phyloP scores from a whole-genome alignment of 2,329 filamentous ascomycete genomes.

The Dendrostoma leiphaemia region DNA sequence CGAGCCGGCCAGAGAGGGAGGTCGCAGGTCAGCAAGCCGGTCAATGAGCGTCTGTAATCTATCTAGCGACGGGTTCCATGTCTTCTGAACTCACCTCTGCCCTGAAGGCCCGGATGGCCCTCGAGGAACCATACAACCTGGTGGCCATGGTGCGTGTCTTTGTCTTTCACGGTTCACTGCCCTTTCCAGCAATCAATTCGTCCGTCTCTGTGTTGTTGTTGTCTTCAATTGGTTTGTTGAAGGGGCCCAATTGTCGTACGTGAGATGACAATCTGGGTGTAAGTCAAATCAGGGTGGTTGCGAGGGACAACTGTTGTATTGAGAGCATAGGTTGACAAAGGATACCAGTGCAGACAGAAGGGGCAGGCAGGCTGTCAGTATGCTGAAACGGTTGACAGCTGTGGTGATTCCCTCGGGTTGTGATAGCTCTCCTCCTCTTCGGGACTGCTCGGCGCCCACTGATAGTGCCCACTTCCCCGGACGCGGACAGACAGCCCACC shows the following conservation, averaged over 20 bases:
- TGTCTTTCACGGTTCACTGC: neutral
- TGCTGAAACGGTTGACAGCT: neutral
- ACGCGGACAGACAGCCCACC: neutral
- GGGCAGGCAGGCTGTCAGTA: too few species aligned
- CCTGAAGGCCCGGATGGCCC: slow-evolving; percentile 6
- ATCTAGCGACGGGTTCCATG: too few species aligned
- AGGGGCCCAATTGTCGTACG: too few species aligned
- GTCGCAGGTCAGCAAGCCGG: neutral
- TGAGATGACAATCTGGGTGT: too few species aligned
- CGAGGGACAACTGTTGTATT: too few species aligned
- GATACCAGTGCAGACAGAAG: too few species aligned
- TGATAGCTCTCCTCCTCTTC: neutral
- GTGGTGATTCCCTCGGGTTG: neutral
- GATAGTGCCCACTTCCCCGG: neutral
- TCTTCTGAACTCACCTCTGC: slow-evolving; percentile 14
- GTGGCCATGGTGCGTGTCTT: slow-evolving; percentile 9
- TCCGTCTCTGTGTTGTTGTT: too few species aligned
- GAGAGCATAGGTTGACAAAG: too few species aligned
- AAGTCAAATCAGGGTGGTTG: too few species aligned
- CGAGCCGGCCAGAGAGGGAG: neutral
- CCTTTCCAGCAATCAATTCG: neutral
- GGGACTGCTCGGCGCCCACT: too few species aligned
- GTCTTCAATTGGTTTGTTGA: too few species aligned
- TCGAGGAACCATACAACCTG: slow-evolving; percentile 14
- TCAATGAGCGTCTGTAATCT: too few species aligned